A percentile compares a stretch with the other conserved stretches of the same genome.
Evolutionary conservation across 768 basidiomycete species (phyloP).

Genomic region (Suillus decipiens): DNA sequence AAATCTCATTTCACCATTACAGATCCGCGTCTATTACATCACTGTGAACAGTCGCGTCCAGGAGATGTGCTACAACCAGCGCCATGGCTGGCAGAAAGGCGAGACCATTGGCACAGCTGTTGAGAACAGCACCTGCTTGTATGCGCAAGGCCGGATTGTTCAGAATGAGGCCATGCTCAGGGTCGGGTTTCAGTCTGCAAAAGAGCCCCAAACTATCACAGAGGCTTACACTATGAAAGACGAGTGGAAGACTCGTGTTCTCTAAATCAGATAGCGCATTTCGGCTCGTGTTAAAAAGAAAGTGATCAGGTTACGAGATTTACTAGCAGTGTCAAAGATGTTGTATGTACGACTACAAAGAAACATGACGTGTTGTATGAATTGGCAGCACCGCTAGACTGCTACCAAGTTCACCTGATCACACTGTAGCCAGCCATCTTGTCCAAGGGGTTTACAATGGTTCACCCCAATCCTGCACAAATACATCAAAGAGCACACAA

Average conservation of each 20-base stretch:
- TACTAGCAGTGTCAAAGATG: not conserved
- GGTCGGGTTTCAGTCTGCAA: not conserved
- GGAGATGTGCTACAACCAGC: not conserved
- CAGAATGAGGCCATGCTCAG: not conserved
- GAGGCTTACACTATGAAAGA: not conserved
- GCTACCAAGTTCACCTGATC: not conserved
- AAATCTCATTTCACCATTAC: not conserved
- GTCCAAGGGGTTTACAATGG: not conserved
- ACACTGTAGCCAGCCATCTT: not conserved
- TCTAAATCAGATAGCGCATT: not conserved
- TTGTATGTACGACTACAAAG: not conserved
- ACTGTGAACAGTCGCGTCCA: not conserved
- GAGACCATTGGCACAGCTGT: not conserved
- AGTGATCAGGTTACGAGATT: not conserved
- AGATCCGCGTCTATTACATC: slow-evolving; percentile 1
- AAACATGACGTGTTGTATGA: not conserved
- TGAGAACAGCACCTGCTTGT: slow-evolving; percentile 2
- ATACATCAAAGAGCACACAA: not conserved
- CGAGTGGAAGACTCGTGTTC: not conserved
- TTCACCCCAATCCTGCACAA: not conserved
- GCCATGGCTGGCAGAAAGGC: not conserved
- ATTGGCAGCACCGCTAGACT: not conserved
- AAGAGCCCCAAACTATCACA: not conserved
- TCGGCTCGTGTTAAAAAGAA: not conserved
- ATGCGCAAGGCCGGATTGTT: not conserved